Base-by-base conservation (phyloP, 352 stramenopile species). In the Phytophthora rubi region DNA sequence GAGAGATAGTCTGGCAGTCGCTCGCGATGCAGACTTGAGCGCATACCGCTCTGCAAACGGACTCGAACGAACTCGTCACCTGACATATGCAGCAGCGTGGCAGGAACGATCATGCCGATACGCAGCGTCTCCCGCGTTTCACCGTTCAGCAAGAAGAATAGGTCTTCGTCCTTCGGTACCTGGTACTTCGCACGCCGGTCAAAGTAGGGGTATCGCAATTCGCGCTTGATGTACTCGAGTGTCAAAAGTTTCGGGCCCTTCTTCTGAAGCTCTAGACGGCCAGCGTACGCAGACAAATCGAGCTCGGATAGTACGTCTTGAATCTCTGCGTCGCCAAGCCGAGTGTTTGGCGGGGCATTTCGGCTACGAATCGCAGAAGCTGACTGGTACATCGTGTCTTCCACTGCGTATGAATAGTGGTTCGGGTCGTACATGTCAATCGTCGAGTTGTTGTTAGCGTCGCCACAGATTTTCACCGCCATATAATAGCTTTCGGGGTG, bases 341-440 rank as follows among this genome's bases (percentile, higher is more conserved):
- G 78, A 52, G 72, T 79, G 59, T 85, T 89, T 32, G 80, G 68
- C 13, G 86, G 71, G 3, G 78, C 81, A 51, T 87, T 89, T 18
- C 77, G 80, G 23, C 76, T 91, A 59, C 85, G 84, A 76, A 96
- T 97, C 13, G 88, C 85, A 33, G 87, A 93, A 9, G 86, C 87
- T 45, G 88, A 96, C 69, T 97, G 88, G 62, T 94, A 97, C 90
- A 97, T 97, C 15, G 89, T 96, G 64, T 97, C 90, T 84, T 97
- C 90, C 6, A 97, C 90, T 3, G 88, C 88, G 51, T 95, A 96
- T 9, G 90, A 96, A 67, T 97, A 97, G 59, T 97, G 88, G 51
- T 95, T 94, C 35, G 90, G 90, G 37, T 97, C 90, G 53, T 95
- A 97, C 86, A 97, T 93, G 70, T 97, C 90, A 51, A 97, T 96